Base-by-base conservation (phyloP, 1,284 basidiomycete species). In the Erythrobasidium hasegawianum region DNA sequence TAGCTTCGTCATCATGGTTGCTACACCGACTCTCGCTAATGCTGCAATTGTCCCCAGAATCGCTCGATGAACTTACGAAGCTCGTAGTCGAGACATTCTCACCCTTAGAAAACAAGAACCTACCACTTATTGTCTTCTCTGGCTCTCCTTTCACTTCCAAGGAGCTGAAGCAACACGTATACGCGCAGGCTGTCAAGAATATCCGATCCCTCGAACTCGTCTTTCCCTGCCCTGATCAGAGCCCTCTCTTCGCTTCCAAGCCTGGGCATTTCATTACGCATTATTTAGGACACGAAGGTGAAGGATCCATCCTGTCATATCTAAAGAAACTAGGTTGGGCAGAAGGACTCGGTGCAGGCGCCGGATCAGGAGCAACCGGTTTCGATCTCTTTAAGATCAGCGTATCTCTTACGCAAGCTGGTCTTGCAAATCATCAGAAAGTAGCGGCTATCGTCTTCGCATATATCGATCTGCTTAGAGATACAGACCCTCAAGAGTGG, bases 201-300 rank as follows among this genome's bases (percentile, higher is more conserved):
- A 86, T 93, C 75, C 88, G 93, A 72, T 85, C 84, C 0, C 75
- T 98, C 67, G 93, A 97, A 75, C 82, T 98, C 50, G 86, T 86
- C 2, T 96, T 96, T 79, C 75, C 75, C 16, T 71, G 71, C 65
- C 70, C 70, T 13, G 92, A 93, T 76, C 87, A 96, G 75, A 81
- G 84, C 4, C 85, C 87, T 0, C 80, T 86, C 53, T 96, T 89
- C 85, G 68, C 61, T 0, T 58, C 61, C 27, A 71, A 83, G 80
- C 95, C 96, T 1, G 85, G 82, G 2, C 80, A 85, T 69, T 89
- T 93, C 76, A 76, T 98, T 18, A 83, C 86, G 1, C 91, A 97
- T 77, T 87, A 96, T 75, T 79, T 97, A 55, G 96, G 96, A 0
- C 95, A 99, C 77, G 97, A 99, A 79, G 97, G 96, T 2, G 86